These are phyloP conservation scores for Oryza punctata DNA, from an alignment of 176 grass and related monocot species.

Conservation along the genomic window DNA sequence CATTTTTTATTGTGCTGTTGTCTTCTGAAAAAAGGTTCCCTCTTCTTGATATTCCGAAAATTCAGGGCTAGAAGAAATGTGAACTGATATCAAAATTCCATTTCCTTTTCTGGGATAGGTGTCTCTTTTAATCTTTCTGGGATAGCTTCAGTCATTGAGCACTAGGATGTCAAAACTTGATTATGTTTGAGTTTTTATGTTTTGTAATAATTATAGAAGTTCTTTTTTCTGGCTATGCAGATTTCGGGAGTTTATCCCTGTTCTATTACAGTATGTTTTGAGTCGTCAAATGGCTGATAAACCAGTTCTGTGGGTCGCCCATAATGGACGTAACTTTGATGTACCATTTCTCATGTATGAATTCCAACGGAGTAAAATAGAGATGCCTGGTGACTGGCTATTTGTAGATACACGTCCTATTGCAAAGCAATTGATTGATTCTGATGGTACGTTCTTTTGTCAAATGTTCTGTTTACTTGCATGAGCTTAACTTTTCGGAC, in stretches of 20 bases:
- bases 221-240: slow-evolving; percentile 52
- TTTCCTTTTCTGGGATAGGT: slow-evolving; percentile 23
- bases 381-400: slow-evolving; percentile 75
- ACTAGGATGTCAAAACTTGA: slow-evolving; percentile 22
- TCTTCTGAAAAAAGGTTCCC: slow-evolving; percentile 17
- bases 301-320: slow-evolving; percentile 81
- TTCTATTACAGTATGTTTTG: slow-evolving; percentile 65
- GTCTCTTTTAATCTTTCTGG: background rate
- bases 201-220: slow-evolving; percentile 4
- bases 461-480: slow-evolving; percentile 31
- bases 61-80: slow-evolving; percentile 16
- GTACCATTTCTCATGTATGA: slow-evolving; percentile 77
- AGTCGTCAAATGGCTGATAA: slow-evolving; percentile 70
- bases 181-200: slow-evolving; percentile 15
- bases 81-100: slow-evolving; percentile 14
- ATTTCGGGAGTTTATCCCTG: slow-evolving; percentile 62
- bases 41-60: slow-evolving; percentile 34
- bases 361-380: slow-evolving; percentile 56
- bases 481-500: slow-evolving; percentile 25
- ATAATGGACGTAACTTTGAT: slow-evolving; percentile 78
- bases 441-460: slow-evolving; percentile 50
- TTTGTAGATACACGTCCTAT: slow-evolving; percentile 82
- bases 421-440: slow-evolving; percentile 53
- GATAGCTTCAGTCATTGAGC: background rate
- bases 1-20: slow-evolving; percentile 12